Conservation (phyloP, 2,329 filamentous ascomycete species). For the Nemania sp. region DNA sequence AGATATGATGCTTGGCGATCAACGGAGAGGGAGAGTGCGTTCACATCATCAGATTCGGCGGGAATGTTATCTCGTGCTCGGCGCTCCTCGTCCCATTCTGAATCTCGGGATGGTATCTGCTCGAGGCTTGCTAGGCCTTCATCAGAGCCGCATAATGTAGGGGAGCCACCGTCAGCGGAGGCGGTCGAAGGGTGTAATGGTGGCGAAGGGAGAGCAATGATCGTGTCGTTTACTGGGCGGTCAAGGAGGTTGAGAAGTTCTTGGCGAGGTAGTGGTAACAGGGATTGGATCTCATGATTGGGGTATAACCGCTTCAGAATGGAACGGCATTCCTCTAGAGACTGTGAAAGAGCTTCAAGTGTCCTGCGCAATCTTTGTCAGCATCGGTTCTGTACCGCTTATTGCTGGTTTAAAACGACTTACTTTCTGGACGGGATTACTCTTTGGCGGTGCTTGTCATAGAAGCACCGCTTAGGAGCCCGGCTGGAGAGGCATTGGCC, state of each 20-base stretch:
- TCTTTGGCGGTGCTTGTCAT: slow-evolving; percentile 78
- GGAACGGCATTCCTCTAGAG: slow-evolving; percentile 66
- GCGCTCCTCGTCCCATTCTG: slow-evolving; percentile 69
- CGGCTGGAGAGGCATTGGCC: slow-evolving; percentile 83
- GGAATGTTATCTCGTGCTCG: slow-evolving; percentile 59
- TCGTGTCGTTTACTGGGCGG: slow-evolving; percentile 48
- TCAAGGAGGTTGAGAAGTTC: slow-evolving; percentile 63
- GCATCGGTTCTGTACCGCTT: slow-evolving; percentile 12
- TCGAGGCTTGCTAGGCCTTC: slow-evolving; percentile 60
- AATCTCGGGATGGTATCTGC: slow-evolving; percentile 68
- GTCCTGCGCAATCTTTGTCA: slow-evolving; percentile 46
- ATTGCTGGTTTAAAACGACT: slow-evolving; percentile 38
- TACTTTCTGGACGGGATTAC: slow-evolving; percentile 80
- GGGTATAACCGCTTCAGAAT: slow-evolving; percentile 68
- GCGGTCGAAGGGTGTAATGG: slow-evolving; percentile 56
- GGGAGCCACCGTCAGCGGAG: slow-evolving; percentile 54
- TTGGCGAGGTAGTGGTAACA: slow-evolving; percentile 60
- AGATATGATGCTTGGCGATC: slow-evolving; percentile 69
- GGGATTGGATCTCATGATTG: slow-evolving; percentile 55
- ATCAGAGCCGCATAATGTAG: slow-evolving; percentile 55
- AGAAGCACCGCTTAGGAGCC: slow-evolving; percentile 77
- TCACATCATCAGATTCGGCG: slow-evolving; percentile 72
- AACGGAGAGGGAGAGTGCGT: slow-evolving; percentile 65
- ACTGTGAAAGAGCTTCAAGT: slow-evolving; percentile 66
- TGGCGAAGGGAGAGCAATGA: slow-evolving; percentile 55